Base-by-base conservation (phyloP, 352 stramenopile genomes). In the Plasmopara muralis region DNA sequence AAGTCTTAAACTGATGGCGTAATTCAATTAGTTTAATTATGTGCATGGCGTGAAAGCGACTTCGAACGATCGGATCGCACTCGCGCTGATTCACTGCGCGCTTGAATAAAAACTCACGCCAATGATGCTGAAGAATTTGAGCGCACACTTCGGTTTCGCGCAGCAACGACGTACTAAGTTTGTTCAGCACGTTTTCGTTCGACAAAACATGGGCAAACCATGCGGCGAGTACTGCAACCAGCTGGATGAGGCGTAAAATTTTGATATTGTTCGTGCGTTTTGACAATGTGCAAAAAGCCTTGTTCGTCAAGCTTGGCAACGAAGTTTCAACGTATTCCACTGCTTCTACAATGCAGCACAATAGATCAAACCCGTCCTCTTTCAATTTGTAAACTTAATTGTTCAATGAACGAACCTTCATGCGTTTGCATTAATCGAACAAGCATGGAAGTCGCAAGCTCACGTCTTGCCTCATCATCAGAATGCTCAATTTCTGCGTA, bases 71-170 rank as follows among this genome's bases (percentile, higher is more conserved):
- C 7, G 67, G 39, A 40, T 88, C 76, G 31, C 70, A 70, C n/a
- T 87, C 66, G 9, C 66, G 68, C 8, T 59, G 60, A 15, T 59
- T 55, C 5, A 86, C 29, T 29, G 51, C 69, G 13, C 78, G 70
- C 46, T 87, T 71, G 45, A 87, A 85, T 10, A 77, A 20, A 7
- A 87, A 70, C 10, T 78, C 69, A 2, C 81, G 72, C 70, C 78
- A 86, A 43, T 87, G 73, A 40, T 92, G 81, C 57, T 92, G 81
- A 5, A 92, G 48, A 40, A 92, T 81, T 12, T 75, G 76, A 6
- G 81, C 74, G 15, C 78, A 87, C 8, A 83, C 44, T 16, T 92
- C 81, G 1, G 65, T 74, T 52, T 87, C 75, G 0, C 75, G 76
- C 7, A 87, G 50, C 16, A 92, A 57, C 40, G 64, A 83, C 2